These are phyloP conservation scores for Xylaria bambusicola DNA, from an alignment of 495 filamentous ascomycete species.

Conservation along the genomic window DNA sequence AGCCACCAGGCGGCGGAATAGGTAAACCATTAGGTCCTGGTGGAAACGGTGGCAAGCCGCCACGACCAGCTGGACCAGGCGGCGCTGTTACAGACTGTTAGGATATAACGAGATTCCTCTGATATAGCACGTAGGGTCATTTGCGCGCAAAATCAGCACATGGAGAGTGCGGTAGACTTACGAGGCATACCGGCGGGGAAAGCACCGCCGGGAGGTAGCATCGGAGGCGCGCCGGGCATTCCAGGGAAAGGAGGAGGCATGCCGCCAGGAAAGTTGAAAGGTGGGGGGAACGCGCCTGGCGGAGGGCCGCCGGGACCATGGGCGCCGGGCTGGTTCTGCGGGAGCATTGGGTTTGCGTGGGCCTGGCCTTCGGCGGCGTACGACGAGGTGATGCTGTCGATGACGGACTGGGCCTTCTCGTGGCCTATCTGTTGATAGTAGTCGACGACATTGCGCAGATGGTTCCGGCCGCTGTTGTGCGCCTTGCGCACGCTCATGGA, in stretches of 20 bases:
- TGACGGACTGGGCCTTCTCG: conserved; percentile 97
- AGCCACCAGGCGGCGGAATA: conserved; percentile 48
- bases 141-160: background rate
- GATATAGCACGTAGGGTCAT: background rate
- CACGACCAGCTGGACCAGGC: conserved; percentile 53
- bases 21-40: conserved; percentile 47
- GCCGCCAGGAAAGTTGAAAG: conserved; percentile 34
- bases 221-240: conserved; percentile 35
- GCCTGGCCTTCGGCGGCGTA: conserved; percentile 93
- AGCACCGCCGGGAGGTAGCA: conserved; percentile 28
- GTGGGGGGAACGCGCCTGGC: conserved; percentile 32
- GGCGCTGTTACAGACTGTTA: conserved; percentile 39
- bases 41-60: conserved; percentile 66
- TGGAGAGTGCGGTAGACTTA: conserved; percentile 23
- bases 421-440: conserved; percentile 99
- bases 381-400: conserved; percentile 93
- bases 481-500: conserved; percentile 99
- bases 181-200: conserved; percentile 37
- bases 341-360: conserved; percentile 78
- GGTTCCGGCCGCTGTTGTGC: conserved; percentile 94
- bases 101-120: background rate
- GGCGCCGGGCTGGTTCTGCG: conserved; percentile 59
- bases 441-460: conserved; percentile 93
- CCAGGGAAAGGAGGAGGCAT: conserved; percentile 42
- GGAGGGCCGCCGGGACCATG: conserved; percentile 42